These are phyloP conservation scores for Misopates orontium DNA, from an alignment of 257 asterid species.

Conservation along the genomic window DNA sequence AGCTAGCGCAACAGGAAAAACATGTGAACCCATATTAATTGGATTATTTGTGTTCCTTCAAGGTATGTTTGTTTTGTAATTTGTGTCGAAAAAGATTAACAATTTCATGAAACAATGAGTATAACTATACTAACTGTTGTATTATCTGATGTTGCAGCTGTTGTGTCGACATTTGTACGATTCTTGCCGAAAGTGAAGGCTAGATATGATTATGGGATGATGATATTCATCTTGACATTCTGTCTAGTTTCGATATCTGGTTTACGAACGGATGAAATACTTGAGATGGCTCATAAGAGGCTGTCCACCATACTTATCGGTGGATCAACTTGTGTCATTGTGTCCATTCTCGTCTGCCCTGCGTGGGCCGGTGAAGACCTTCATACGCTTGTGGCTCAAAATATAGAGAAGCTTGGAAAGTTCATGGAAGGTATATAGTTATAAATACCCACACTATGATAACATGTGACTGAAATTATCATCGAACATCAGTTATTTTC, in stretches of 20 bases:
- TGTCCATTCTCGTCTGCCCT: constrained; percentile 60
- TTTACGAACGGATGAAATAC: constrained; percentile 45
- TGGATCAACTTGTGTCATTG: constrained; percentile 52
- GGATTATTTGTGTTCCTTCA: constrained; percentile 65
- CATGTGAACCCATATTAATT: constrained; percentile 62
- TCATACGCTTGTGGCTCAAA: constrained; percentile 53
- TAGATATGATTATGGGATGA: constrained; percentile 75
- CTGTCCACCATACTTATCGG: constrained; percentile 62
- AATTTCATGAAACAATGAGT: not conserved
- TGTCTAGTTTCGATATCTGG: constrained; percentile 71
- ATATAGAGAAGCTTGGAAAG: constrained; percentile 55
- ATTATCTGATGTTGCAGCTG: constrained; percentile 50
- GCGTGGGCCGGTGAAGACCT: constrained; percentile 89
- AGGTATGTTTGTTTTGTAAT: constrained; percentile 38
- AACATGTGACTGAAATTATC: not conserved
- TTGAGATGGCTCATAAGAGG: constrained; percentile 57
- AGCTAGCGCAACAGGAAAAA: constrained; percentile 52
- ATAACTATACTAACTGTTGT: not conserved
- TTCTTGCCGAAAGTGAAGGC: constrained; percentile 77
- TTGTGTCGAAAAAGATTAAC: not conserved
- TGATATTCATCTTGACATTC: constrained; percentile 71
- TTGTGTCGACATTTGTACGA: constrained; percentile 58
- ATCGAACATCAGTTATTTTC: no score
- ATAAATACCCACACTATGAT: not conserved
- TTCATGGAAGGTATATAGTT: constrained; percentile 53